phyloP scores from a whole-genome alignment of 192 early-diverging fungal species.

The Diversispora epigaea region DNA sequence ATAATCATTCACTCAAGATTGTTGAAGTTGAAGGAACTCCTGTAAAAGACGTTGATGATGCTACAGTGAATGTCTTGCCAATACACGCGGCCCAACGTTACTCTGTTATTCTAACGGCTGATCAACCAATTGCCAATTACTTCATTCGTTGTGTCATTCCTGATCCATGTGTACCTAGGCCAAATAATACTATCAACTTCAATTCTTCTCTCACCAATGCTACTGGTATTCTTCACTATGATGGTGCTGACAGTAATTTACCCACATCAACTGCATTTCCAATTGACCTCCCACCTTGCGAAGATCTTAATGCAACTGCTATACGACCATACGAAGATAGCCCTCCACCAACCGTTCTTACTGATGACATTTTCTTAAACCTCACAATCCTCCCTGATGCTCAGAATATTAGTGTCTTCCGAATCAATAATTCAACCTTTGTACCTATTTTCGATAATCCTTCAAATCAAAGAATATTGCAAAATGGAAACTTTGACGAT shows the following conservation, averaged over 20 bases:
- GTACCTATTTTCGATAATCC: too few relatives aligned
- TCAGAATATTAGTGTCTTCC: too few relatives aligned
- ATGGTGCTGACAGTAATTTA: conserved; percentile 27
- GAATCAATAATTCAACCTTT: too few relatives aligned
- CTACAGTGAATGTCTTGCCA: conserved; percentile 52
- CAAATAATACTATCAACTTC: not conserved
- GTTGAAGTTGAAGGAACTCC: conserved; percentile 79
- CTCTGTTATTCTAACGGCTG: conserved; percentile 77
- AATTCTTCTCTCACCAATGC: conserved; percentile 69
- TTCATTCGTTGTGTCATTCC: conserved; percentile 69
- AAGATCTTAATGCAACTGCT: conserved; percentile 36
- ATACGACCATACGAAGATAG: conserved; percentile 29
- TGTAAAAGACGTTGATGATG: conserved; percentile 31
- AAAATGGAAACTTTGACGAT: not conserved
- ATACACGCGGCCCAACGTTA: conserved; percentile 76
- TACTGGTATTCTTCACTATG: conserved; percentile 60
- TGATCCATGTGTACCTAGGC: not conserved
- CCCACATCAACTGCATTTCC: conserved; percentile 23
- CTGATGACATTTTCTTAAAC: too few relatives aligned
- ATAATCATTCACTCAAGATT: conserved; percentile 72
- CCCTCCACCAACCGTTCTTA: conserved; percentile 25
- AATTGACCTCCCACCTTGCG: conserved; percentile 21
- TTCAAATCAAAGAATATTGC: too few relatives aligned
- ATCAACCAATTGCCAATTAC: conserved; percentile 62
- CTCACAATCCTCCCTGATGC: too few relatives aligned